phyloP scores from a whole-genome alignment of 345 rosid genomes.

The Syzygium oleosum region DNA sequence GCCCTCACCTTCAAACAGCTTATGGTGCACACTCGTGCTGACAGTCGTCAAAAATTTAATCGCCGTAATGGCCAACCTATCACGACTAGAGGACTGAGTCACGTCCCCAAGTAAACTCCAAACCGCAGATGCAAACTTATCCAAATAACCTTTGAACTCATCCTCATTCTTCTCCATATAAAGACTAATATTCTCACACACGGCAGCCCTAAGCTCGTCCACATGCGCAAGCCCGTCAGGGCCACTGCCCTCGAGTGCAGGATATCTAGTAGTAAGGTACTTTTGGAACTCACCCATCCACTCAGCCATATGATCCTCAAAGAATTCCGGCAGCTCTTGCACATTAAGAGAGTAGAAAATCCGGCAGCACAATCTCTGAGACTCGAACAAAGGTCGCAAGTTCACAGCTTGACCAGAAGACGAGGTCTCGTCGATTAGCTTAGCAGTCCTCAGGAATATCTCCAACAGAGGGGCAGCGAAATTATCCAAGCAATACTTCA shows the following conservation, averaged over 20 bases:
- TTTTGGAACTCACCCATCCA: constrained; percentile 92
- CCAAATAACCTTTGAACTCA: constrained; percentile 64
- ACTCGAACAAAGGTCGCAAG: constrained; percentile 63
- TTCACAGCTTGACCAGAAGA: constrained; percentile 36
- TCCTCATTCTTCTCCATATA: constrained; percentile 97
- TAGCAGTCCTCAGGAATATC: constrained; percentile 53
- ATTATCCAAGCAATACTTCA: constrained; percentile 71
- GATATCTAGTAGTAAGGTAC: constrained; percentile 55
- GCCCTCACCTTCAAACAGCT: constrained; percentile 68
- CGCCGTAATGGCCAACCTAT: constrained; percentile 74
- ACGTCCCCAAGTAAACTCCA: constrained; percentile 86
- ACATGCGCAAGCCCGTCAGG: constrained; percentile 45
- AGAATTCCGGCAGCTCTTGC: constrained; percentile 89
- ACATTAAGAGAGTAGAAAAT: constrained; percentile 80
- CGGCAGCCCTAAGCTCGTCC: constrained; percentile 76
- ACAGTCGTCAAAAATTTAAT: constrained; percentile 94
- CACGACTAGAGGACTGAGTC: constrained; percentile 62
- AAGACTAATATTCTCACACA: constrained; percentile 88
- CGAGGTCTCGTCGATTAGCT: constrained; percentile 46
- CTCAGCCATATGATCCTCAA: constrained; percentile 90
- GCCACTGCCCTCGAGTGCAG: constrained; percentile 39
- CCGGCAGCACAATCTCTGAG: constrained; percentile 82
- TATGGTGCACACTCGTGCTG: constrained; percentile 89
- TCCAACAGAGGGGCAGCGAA: constrained; percentile 69
- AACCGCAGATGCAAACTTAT: constrained; percentile 69